Conservation (phyloP, 164 flowering plant species). For the Nymphaea thermarum region DNA sequence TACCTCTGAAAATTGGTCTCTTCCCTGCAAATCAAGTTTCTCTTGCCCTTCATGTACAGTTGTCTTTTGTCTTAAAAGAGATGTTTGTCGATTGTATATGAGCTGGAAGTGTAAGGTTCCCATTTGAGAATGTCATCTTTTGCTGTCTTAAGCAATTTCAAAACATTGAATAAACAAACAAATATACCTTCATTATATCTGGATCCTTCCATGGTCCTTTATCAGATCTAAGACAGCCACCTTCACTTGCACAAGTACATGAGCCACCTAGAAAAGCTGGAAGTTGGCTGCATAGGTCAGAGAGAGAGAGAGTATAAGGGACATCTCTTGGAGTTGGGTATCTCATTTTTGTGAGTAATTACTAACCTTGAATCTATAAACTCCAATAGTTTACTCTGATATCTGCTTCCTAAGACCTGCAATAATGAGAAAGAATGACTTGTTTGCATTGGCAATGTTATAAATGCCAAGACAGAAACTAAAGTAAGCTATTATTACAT, state of each 20-base stretch:
- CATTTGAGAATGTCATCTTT: not conserved
- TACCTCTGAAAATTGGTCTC: constrained; percentile 8
- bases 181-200: constrained; percentile 57
- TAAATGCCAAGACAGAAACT: not conserved
- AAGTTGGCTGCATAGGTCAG: constrained; percentile 48
- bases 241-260: constrained; percentile 58
- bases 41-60: constrained; percentile 24
- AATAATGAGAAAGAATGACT: constrained; percentile 3
- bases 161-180: constrained; percentile 5
- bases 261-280: constrained; percentile 89
- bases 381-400: constrained; percentile 53
- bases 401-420: constrained; percentile 77
- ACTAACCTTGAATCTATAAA: constrained; percentile 63
- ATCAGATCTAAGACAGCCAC: constrained; percentile 73
- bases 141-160: not conserved
- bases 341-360: not conserved
- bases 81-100: constrained; percentile 29
- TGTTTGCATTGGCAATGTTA: constrained; percentile 2
- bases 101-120: constrained; percentile 24
- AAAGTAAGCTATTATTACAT: constrained; percentile 27
- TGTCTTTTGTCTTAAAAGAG: constrained; percentile 17
- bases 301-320: constrained; percentile 6
- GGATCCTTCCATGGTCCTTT: constrained; percentile 96
- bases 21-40: constrained; percentile 21
- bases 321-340: constrained; percentile 1